Conservation (phyloP, 768 basidiomycete genomes). For the Tulasnella sp. region DNA sequence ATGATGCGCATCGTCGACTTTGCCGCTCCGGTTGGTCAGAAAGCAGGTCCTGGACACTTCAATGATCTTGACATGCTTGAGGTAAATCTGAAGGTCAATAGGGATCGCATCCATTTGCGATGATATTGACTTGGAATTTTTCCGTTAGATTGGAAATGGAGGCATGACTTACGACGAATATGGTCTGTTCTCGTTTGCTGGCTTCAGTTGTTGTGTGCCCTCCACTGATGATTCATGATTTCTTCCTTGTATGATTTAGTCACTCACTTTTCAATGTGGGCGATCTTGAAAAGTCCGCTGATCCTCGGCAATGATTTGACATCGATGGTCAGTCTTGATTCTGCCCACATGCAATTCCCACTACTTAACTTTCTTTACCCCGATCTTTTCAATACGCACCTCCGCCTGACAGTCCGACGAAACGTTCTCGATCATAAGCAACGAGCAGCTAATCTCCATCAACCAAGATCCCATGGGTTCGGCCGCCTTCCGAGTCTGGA, state of each 20-base stretch:
- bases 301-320: constrained; percentile 34
- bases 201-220: background rate
- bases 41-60: constrained; percentile 37
- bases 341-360: too few relatives aligned
- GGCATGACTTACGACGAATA: constrained; percentile 35
- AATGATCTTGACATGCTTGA: constrained; percentile 44
- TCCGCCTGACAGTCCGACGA: constrained; percentile 25
- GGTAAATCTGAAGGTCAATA: background rate
- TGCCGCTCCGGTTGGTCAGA: constrained; percentile 39
- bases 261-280: constrained; percentile 44
- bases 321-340: constrained; percentile 25
- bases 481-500: constrained; percentile 30
- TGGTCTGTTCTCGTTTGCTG: constrained; percentile 19
- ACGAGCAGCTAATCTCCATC: constrained; percentile 30
- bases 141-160: constrained; percentile 26
- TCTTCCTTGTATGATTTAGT: constrained; percentile 20
- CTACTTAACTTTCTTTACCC: too few relatives aligned
- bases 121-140: too few relatives aligned
- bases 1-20: constrained; percentile 45
- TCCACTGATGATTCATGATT: too few relatives aligned
- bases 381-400: background rate
- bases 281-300: constrained; percentile 38
- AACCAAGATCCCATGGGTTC: constrained; percentile 28
- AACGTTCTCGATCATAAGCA: constrained; percentile 30
- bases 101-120: background rate